Conservation (phyloP, 164 flowering plant species). For the Euptelea pleiosperma region DNA sequence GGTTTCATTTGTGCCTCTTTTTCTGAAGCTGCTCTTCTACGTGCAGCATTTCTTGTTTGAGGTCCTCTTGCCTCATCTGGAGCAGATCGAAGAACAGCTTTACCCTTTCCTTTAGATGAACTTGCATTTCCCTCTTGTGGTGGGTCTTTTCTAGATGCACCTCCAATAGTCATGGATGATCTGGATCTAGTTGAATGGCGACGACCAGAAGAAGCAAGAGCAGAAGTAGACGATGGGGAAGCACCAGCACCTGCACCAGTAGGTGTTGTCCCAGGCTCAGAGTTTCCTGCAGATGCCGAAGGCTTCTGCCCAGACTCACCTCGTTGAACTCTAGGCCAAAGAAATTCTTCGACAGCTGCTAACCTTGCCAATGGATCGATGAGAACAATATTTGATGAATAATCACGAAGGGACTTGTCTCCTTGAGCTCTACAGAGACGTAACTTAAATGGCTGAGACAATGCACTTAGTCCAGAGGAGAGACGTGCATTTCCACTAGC, state of each 20-base stretch:
- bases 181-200: constrained; percentile 87
- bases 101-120: constrained; percentile 91
- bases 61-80: constrained; percentile 76
- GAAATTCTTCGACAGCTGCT: constrained; percentile 94
- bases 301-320: constrained; percentile 75
- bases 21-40: constrained; percentile 73
- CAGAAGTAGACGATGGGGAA: constrained; percentile 61
- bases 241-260: constrained; percentile 63
- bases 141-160: constrained; percentile 53
- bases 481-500: constrained; percentile 72
- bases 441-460: constrained; percentile 88
- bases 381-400: constrained; percentile 89
- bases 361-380: constrained; percentile 96
- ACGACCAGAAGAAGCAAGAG: constrained; percentile 58
- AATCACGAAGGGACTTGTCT: constrained; percentile 91
- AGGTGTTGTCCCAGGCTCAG: constrained; percentile 63
- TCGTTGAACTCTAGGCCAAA: constrained; percentile 92
- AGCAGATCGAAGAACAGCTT: constrained; percentile 77
- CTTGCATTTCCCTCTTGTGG: constrained; percentile 53
- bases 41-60: constrained; percentile 83
- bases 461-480: constrained; percentile 86
- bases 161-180: constrained; percentile 68
- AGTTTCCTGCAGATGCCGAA: constrained; percentile 49
- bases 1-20: constrained; percentile 71
- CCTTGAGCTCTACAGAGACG: constrained; percentile 92